These are phyloP conservation scores for Phlegmacium glaucopus DNA, from an alignment of 768 basidiomycete genomes.

Conservation along the genomic window DNA sequence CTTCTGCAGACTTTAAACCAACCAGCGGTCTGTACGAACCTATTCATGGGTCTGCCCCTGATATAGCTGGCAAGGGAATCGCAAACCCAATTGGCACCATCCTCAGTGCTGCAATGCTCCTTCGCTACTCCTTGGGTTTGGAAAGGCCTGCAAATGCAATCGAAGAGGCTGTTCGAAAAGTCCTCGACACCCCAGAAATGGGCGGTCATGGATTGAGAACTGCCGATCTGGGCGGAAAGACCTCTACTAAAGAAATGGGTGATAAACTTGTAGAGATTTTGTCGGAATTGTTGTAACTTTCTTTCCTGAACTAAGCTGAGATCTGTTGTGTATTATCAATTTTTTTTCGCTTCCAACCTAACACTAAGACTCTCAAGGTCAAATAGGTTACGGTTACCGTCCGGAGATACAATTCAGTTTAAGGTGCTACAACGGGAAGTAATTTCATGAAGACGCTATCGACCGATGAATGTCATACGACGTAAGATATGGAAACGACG, in stretches of 20 bases:
- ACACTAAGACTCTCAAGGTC: no score
- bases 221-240: constrained; percentile 81
- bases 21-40: constrained; percentile 94
- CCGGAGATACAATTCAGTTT: no score
- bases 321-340: no score
- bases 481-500: background rate
- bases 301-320: no score
- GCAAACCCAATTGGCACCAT: constrained; percentile 96
- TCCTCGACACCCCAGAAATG: constrained; percentile 62
- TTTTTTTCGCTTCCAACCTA: no score
- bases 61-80: constrained; percentile 91
- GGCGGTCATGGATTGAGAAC: constrained; percentile 83
- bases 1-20: constrained; percentile 66
- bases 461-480: background rate
- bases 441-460: no score
- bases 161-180: constrained; percentile 87
- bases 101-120: constrained; percentile 88
- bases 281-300: constrained; percentile 46
- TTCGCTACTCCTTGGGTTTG: constrained; percentile 91
- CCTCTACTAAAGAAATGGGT: constrained; percentile 76
- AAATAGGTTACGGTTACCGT: no score
- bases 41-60: constrained; percentile 93
- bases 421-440: no score
- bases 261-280: constrained; percentile 78
- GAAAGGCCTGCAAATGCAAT: constrained; percentile 82